These are phyloP conservation scores for Rhodamnia argentea DNA, from an alignment of 345 rosid genomes.

Conservation along the genomic window DNA sequence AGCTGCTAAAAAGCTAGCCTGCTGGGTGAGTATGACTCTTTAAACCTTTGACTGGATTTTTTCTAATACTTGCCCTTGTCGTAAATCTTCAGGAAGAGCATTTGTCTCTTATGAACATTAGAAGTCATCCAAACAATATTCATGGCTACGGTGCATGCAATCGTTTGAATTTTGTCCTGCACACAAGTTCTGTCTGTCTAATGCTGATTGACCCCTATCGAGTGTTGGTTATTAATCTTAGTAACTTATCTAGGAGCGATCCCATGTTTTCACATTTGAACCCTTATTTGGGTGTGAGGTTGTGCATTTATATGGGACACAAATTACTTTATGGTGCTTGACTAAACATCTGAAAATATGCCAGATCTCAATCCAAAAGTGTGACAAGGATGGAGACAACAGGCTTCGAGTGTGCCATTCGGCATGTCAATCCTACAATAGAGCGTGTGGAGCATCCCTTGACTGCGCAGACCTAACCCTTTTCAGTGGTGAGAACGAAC, in stretches of 20 bases:
- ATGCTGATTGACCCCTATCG: neutral
- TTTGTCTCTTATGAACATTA: neutral
- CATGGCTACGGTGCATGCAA: neutral
- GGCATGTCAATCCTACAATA: constrained; percentile 86
- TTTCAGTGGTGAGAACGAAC: constrained; percentile 73
- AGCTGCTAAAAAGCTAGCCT: constrained; percentile 87
- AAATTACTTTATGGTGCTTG: neutral
- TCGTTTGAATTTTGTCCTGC: neutral
- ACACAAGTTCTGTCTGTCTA: neutral
- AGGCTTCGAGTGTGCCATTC: constrained; percentile 90
- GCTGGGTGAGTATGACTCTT: constrained; percentile 59
- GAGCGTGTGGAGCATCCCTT: constrained; percentile 92
- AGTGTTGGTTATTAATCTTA: neutral
- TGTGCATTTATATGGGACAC: neutral
- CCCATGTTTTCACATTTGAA: neutral
- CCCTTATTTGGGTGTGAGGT: neutral
- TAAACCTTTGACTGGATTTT: neutral
- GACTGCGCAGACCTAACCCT: constrained; percentile 98
- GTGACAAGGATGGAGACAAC: constrained; percentile 88
- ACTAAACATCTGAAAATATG: neutral
- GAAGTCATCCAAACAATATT: neutral
- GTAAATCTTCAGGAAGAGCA: neutral
- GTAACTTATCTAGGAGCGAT: neutral
- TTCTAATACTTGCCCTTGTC: neutral
- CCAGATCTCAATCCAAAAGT: constrained; percentile 97